These are phyloP conservation scores for Hypomyces perniciosus DNA, from an alignment of 2,329 filamentous ascomycete species.

Conservation along the genomic window DNA sequence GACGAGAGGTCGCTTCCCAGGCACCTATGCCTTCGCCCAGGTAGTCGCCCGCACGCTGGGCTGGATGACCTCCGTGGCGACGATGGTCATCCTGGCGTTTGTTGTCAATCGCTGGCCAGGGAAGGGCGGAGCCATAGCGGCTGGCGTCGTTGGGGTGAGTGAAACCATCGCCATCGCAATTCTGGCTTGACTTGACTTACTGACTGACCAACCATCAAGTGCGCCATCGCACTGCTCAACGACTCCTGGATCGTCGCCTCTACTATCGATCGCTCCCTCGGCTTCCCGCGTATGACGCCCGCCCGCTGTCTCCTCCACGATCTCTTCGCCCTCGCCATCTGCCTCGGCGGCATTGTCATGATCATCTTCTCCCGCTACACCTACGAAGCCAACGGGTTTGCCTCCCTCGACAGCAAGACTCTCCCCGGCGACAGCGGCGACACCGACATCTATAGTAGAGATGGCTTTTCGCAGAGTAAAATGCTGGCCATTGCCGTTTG, in stretches of 20 bases:
- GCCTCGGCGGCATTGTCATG: slow-evolving; percentile 29
- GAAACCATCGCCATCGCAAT: neutral
- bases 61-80: slow-evolving; percentile 27
- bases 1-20: slow-evolving; percentile 6
- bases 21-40: slow-evolving; percentile 14
- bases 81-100: slow-evolving; percentile 27
- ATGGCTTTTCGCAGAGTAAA: slow-evolving; percentile 8
- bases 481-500: slow-evolving; percentile 12
- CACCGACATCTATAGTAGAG: slow-evolving; percentile 5
- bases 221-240: slow-evolving; percentile 29
- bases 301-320: slow-evolving; percentile 28
- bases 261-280: slow-evolving; percentile 21
- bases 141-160: slow-evolving; percentile 29
- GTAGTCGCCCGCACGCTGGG: slow-evolving; percentile 23
- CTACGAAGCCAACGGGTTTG: slow-evolving; percentile 1
- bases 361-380: slow-evolving; percentile 17
- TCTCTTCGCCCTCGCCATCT: slow-evolving; percentile 27
- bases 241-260: slow-evolving; percentile 33
- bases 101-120: slow-evolving; percentile 27
- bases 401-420: neutral
- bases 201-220: slow-evolving; percentile 15
- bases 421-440: neutral
- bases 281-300: slow-evolving; percentile 22
- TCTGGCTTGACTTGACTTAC: neutral
- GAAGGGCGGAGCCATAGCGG: slow-evolving; percentile 23